A percentile compares a stretch with the other conserved stretches of the same genome.
These are phyloP conservation scores for Cladosporium oxysporum DNA, from an alignment of 2,329 filamentous ascomycete species.

Conservation along the genomic window DNA sequence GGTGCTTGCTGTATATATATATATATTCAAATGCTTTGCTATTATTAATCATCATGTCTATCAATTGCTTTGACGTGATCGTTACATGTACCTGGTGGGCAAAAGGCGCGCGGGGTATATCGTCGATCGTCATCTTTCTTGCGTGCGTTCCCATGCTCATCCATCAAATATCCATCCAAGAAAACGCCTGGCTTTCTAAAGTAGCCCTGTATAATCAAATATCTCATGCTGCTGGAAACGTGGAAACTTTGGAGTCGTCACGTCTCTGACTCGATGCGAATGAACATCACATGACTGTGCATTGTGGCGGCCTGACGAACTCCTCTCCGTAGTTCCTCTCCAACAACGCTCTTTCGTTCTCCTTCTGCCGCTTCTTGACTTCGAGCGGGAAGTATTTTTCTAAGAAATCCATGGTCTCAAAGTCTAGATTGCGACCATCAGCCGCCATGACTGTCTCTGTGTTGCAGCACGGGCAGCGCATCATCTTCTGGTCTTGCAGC, in stretches of 20 bases:
- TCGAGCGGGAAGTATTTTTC: slow-evolving; percentile 79
- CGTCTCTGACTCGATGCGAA: background rate
- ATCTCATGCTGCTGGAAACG: background rate
- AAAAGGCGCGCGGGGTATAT: slow-evolving; percentile 1
- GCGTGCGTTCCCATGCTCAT: background rate
- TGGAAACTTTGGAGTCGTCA: background rate
- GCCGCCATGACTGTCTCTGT: slow-evolving; percentile 70
- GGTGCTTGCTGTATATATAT: background rate
- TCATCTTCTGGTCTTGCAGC: slow-evolving; percentile 69
- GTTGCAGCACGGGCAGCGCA: slow-evolving; percentile 75
- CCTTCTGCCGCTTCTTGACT: slow-evolving; percentile 57
- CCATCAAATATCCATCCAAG: background rate
- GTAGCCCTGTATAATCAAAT: background rate
- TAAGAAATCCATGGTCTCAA: slow-evolving; percentile 66
- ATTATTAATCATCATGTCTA: slow-evolving; percentile 18
- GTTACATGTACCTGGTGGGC: background rate
- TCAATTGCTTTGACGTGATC: slow-evolving; percentile 1
- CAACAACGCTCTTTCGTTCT: slow-evolving; percentile 71
- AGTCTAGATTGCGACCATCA: slow-evolving; percentile 67
- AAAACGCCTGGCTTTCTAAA: background rate
- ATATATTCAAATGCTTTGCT: slow-evolving; percentile 3
- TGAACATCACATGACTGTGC: slow-evolving; percentile 32
- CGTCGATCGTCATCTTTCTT: slow-evolving; percentile 6
- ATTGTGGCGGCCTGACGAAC: slow-evolving; percentile 34
- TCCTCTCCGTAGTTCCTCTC: slow-evolving; percentile 45